phyloP scores from a whole-genome alignment of 345 rosid species.

The Excoecaria agallocha region DNA sequence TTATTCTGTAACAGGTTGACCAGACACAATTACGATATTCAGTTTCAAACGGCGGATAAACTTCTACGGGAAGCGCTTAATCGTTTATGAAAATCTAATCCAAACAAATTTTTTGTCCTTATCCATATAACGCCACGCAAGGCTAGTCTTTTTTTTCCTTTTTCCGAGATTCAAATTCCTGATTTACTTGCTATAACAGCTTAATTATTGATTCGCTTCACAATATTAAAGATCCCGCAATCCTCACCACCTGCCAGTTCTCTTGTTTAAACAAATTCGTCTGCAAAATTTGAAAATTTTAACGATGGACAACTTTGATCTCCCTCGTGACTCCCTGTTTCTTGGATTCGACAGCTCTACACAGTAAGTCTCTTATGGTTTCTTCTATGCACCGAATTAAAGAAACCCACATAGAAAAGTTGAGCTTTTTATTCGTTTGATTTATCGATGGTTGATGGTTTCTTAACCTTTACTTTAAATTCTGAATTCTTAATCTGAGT shows the following conservation, averaged over 20 bases:
- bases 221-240: background rate
- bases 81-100: background rate
- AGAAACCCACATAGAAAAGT: background rate
- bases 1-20: too few species aligned
- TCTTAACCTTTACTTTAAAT: background rate
- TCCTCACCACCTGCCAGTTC: background rate
- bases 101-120: background rate
- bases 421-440: background rate
- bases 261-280: background rate
- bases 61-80: background rate
- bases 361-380: conserved; percentile 47
- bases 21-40: too few species aligned
- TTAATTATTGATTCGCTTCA: too few species aligned
- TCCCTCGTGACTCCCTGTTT: conserved; percentile 70
- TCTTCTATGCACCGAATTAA: background rate
- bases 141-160: too few species aligned
- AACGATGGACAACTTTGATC: conserved; percentile 48
- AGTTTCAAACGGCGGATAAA: too few species aligned
- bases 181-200: too few species aligned
- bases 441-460: conserved; percentile 1
- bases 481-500: background rate
- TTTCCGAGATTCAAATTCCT: too few species aligned
- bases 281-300: background rate
- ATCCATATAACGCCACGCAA: background rate
- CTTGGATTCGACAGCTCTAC: conserved; percentile 93